Conservation (phyloP, 495 filamentous ascomycete species). For the Penicillium macrosclerotiorum region DNA sequence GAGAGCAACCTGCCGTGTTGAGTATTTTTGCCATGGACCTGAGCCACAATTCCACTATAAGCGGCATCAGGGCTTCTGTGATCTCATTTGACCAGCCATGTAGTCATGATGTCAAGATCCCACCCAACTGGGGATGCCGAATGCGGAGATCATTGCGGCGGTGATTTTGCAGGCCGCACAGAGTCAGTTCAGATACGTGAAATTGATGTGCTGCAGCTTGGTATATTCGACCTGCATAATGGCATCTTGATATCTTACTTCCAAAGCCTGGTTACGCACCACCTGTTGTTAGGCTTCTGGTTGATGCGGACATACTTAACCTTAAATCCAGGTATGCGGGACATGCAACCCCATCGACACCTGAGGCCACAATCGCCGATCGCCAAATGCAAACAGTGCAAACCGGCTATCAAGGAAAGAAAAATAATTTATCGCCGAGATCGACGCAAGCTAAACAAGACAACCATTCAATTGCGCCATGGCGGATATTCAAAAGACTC, state of each 20-base stretch:
- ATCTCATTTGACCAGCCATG: constrained; percentile 1
- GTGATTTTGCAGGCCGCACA: too few relatives aligned
- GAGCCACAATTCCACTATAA: not conserved
- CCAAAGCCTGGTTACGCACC: too few relatives aligned
- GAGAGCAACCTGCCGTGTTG: not conserved
- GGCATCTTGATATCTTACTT: too few relatives aligned
- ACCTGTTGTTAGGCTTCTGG: too few relatives aligned
- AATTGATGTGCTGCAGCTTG: too few relatives aligned
- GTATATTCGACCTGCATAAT: not conserved
- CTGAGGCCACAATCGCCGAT: constrained; percentile 13
- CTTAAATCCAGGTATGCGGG: too few relatives aligned
- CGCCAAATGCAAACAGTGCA: constrained; percentile 33
- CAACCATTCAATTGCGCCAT: constrained; percentile 28
- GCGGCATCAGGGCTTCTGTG: not conserved
- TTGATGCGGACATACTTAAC: too few relatives aligned
- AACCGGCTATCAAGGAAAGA: constrained; percentile 32
- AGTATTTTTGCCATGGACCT: not conserved
- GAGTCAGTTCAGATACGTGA: too few relatives aligned
- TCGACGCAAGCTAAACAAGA: constrained; percentile 8
- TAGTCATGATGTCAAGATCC: constrained; percentile 33
- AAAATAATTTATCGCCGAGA: constrained; percentile 35
- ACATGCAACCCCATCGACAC: constrained; percentile 10
- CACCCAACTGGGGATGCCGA: constrained; percentile 3
- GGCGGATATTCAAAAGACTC: constrained; percentile 56
- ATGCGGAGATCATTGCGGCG: constrained; percentile 13